Conservation (phyloP, 139 green algal genomes). For the Spirogloea muscicola region DNA sequence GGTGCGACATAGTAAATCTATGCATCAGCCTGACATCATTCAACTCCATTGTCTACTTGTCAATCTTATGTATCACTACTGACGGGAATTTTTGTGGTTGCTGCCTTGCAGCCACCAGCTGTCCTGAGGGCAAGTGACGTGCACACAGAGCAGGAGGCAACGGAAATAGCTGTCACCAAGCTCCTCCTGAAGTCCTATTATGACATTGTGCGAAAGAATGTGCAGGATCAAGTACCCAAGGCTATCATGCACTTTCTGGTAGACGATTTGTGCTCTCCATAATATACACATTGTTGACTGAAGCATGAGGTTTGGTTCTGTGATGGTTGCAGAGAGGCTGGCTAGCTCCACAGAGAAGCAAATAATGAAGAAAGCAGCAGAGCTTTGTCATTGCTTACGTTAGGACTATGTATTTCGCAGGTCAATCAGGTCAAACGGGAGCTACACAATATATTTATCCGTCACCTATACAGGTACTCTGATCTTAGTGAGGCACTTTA, state of each 20-base stretch:
- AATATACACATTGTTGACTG: too few species aligned
- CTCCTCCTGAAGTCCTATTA: conserved; percentile 87
- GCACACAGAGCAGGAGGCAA: conserved; percentile 59
- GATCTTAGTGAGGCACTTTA: not conserved
- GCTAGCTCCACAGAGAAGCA: too few species aligned
- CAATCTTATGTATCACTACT: not conserved
- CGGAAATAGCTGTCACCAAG: conserved; percentile 84
- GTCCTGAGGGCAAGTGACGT: conserved; percentile 35
- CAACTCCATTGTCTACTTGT: not conserved
- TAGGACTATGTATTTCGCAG: conserved; percentile 27
- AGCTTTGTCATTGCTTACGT: too few species aligned
- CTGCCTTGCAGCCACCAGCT: conserved; percentile 10
- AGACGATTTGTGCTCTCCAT: conserved; percentile 1
- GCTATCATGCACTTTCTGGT: conserved; percentile 94
- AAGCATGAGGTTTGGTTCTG: too few species aligned
- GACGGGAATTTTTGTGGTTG: not conserved
- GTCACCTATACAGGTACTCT: conserved; percentile 38
- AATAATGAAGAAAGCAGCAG: not conserved
- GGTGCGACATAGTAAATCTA: not conserved
- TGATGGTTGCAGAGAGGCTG: too few species aligned
- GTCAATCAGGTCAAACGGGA: conserved; percentile 46
- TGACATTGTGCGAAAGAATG: conserved; percentile 77
- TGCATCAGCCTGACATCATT: not conserved
- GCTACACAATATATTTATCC: conserved; percentile 45
- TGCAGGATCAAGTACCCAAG: conserved; percentile 87